Percentiles rank a stretch among this genome's conserved stretches.
phyloP scores from a whole-genome alignment of 2,329 filamentous ascomycete genomes.

The Neospermospora avenae region DNA sequence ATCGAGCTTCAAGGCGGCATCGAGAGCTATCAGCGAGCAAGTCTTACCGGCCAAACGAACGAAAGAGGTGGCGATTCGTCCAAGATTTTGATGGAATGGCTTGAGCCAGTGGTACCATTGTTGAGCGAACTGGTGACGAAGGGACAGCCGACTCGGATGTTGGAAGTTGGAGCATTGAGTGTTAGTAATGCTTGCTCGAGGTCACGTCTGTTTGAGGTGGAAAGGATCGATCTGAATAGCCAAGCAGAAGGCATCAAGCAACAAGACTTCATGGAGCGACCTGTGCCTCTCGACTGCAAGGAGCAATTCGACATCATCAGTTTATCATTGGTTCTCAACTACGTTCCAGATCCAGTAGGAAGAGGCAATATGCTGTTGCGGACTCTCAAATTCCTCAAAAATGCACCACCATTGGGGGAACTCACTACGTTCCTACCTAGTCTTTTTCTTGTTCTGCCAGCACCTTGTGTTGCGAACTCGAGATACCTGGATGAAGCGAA shows the following conservation, averaged over 20 bases:
- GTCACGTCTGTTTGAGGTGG: constrained; percentile 66
- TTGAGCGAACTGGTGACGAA: constrained; percentile 24
- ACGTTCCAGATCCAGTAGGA: constrained; percentile 71
- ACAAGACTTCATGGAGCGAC: constrained; percentile 92
- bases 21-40: constrained; percentile 62
- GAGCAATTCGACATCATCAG: constrained; percentile 87
- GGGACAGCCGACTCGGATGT: constrained; percentile 54
- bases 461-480: constrained; percentile 85
- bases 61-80: constrained; percentile 68
- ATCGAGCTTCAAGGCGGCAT: constrained; percentile 59
- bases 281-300: constrained; percentile 58
- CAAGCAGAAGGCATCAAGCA: constrained; percentile 77
- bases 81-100: constrained; percentile 61
- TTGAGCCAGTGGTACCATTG: constrained; percentile 39
- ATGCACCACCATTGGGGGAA: constrained; percentile 24
- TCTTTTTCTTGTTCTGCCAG: constrained; percentile 85
- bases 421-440: constrained; percentile 53
- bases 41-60: constrained; percentile 63
- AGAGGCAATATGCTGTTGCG: constrained; percentile 84
- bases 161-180: constrained; percentile 88
- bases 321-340: constrained; percentile 90
- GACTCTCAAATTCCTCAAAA: constrained; percentile 66
- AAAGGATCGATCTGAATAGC: constrained; percentile 86
- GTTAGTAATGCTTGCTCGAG: constrained; percentile 79
- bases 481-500: constrained; percentile 76